Conservation (phyloP, 2,329 filamentous ascomycete genomes). For the Pyrenophora tritici-repentis region DNA sequence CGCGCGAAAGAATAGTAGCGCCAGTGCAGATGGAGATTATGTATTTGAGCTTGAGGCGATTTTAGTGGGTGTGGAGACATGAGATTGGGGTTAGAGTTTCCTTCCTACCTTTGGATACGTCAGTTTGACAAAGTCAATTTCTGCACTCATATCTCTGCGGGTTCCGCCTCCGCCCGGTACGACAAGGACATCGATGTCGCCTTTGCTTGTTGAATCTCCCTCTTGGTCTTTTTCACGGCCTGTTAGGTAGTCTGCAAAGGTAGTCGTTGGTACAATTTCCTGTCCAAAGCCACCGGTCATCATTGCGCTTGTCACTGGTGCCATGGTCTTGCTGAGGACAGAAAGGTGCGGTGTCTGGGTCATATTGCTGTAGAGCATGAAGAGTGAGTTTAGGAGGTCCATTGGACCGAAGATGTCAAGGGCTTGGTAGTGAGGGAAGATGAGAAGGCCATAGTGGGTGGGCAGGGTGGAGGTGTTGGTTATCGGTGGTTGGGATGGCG, state of each 20-base stretch:
- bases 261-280: conserved; percentile 55
- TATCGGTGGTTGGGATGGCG: conserved; percentile 17
- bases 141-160: conserved; percentile 36
- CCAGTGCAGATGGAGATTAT: conserved; percentile 71
- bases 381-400: conserved; percentile 49
- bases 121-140: conserved; percentile 56
- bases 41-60: conserved; percentile 47
- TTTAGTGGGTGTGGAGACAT: too few relatives aligned
- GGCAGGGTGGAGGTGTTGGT: conserved; percentile 30
- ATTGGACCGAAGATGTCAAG: conserved; percentile 52
- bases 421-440: conserved; percentile 33
- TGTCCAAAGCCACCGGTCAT: conserved; percentile 40
- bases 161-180: conserved; percentile 66
- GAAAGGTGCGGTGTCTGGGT: conserved; percentile 31
- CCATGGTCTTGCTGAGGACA: conserved; percentile 33
- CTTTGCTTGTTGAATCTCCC: not conserved
- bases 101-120: conserved; percentile 48
- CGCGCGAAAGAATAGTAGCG: conserved; percentile 59
- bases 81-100: too few relatives aligned
- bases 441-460: conserved; percentile 30
- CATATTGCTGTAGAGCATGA: conserved; percentile 29
- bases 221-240: conserved; percentile 17
- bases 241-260: conserved; percentile 55
- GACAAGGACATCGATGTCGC: conserved; percentile 64
- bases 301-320: conserved; percentile 35